phyloP scores from a whole-genome alignment of 495 filamentous ascomycete genomes.

The Cercophora scortea region DNA sequence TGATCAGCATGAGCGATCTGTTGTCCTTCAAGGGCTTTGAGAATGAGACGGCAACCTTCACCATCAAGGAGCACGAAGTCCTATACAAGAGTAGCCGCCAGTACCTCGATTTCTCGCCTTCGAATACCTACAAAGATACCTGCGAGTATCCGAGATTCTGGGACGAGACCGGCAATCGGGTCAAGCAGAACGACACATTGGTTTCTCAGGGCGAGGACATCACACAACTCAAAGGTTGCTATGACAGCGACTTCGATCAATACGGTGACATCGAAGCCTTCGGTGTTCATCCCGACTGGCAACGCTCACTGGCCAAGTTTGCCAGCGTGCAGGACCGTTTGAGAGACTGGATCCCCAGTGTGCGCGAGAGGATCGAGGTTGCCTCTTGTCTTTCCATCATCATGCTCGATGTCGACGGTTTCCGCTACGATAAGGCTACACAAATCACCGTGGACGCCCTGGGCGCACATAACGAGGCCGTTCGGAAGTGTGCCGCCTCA shows the following conservation, averaged over 20 bases:
- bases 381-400: conserved; percentile 59
- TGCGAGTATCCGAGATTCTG: conserved; percentile 61
- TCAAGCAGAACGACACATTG: conserved; percentile 8
- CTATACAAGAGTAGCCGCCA: conserved; percentile 48
- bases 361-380: conserved; percentile 49
- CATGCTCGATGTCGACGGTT: conserved; percentile 60
- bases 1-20: conserved; percentile 54
- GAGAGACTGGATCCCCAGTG: conserved; percentile 57
- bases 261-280: conserved; percentile 62
- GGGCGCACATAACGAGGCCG: conserved; percentile 44
- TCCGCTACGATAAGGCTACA: conserved; percentile 58
- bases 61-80: conserved; percentile 42
- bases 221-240: conserved; percentile 41
- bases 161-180: conserved; percentile 49
- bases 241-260: conserved; percentile 56
- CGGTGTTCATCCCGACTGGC: conserved; percentile 58
- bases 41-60: conserved; percentile 53
- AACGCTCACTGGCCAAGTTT: conserved; percentile 58
- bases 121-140: conserved; percentile 48
- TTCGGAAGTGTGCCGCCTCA: conserved; percentile 46
- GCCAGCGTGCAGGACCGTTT: conserved; percentile 65
- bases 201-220: neutral
- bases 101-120: conserved; percentile 52
- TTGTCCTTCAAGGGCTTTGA: conserved; percentile 57
- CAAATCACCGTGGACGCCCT: conserved; percentile 56